Percentiles rank a stretch among this genome's conserved stretches.
phyloP scores from a whole-genome alignment of 164 flowering plant genomes.

The grape (Vitis vinifera) region ASM3070453v1 NC_081810.1:1307001-1307500 shows the following conservation, averaged over 20 bases:
- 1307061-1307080: too few relatives aligned
- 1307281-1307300: neutral
- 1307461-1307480: neutral
- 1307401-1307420: neutral
- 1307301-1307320: neutral
- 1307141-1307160: too few relatives aligned
- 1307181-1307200: neutral
- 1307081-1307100: too few relatives aligned
- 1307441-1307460: neutral
- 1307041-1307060: too few relatives aligned
- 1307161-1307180: too few relatives aligned
- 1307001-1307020: too few relatives aligned
- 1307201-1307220: neutral
- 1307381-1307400: neutral
- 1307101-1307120: too few relatives aligned
- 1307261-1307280: neutral
- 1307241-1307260: neutral
- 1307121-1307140: too few relatives aligned
- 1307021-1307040: too few relatives aligned
- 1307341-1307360: neutral
- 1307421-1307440: neutral
- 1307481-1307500: neutral
- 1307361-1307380: neutral
- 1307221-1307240: neutral
- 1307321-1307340: neutral